Percentiles rank a stretch among this genome's conserved stretches.
These are phyloP conservation scores for Penicillium pulvis DNA, from an alignment of 495 filamentous ascomycete genomes.

Conservation along the genomic window DNA sequence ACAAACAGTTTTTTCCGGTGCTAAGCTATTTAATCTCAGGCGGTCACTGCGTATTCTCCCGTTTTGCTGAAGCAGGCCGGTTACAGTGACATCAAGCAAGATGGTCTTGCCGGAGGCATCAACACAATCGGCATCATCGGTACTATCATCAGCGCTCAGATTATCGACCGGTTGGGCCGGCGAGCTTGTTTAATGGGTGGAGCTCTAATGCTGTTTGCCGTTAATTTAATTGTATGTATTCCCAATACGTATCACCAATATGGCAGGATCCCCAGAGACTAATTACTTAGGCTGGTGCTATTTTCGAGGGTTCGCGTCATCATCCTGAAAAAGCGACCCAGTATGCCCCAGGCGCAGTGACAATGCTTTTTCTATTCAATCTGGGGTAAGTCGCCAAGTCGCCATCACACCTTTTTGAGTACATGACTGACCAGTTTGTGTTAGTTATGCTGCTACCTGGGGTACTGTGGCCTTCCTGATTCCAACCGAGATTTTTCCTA, in stretches of 20 bases:
- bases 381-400: conserved; percentile 32
- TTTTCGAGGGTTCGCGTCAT: conserved; percentile 42
- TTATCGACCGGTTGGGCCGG: conserved; percentile 53
- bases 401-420: not conserved
- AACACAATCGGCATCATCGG: conserved; percentile 58
- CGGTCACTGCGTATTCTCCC: conserved; percentile 46
- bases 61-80: conserved; percentile 45
- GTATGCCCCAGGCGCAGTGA: conserved; percentile 49
- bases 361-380: conserved; percentile 57
- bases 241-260: not conserved
- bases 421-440: not conserved
- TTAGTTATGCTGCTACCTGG: conserved; percentile 55
- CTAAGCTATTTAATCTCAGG: conserved; percentile 21
- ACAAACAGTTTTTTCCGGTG: not conserved
- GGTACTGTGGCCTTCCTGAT: conserved; percentile 51
- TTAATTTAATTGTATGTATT: conserved; percentile 36
- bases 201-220: conserved; percentile 31
- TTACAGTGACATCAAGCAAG: conserved; percentile 46
- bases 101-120: conserved; percentile 53
- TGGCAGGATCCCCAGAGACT: not conserved
- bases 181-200: conserved; percentile 47
- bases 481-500: conserved; percentile 56
- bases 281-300: conserved; percentile 33
- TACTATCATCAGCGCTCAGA: conserved; percentile 57
- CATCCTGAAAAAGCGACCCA: conserved; percentile 31